Conservation (phyloP, 768 basidiomycete genomes). For the Tricholoma bakamatsutake region DNA sequence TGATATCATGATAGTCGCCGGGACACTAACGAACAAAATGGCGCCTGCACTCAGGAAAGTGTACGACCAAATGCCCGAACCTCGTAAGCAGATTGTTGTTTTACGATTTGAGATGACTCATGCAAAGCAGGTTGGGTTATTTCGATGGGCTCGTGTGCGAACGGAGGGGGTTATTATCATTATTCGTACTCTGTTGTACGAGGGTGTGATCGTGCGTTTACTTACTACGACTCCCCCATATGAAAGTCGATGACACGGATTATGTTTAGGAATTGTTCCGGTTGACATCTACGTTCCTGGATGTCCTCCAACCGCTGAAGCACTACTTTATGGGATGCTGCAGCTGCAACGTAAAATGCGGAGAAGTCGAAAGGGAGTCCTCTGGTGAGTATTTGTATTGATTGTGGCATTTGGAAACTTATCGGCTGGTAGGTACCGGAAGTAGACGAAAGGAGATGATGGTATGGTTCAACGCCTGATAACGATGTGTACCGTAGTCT, state of each 20-base stretch:
- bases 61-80: conserved; percentile 98
- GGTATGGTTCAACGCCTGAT: not conserved
- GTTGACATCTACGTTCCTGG: conserved; percentile 99
- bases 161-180: conserved; percentile 96
- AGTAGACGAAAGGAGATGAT: conserved; percentile 26
- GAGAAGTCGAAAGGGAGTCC: conserved; percentile 75
- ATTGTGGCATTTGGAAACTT: not conserved
- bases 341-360: conserved; percentile 97
- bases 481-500: not conserved
- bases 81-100: conserved; percentile 47
- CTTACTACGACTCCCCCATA: not conserved
- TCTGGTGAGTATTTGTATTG: conserved; percentile 54
- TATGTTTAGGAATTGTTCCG: conserved; percentile 76
- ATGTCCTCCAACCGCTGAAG: conserved; percentile 94
- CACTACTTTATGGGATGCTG: conserved; percentile 92
- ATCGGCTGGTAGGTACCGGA: conserved; percentile 43
- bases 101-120: conserved; percentile 3
- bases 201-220: conserved; percentile 84
- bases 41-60: conserved; percentile 95
- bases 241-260: conserved; percentile 7
- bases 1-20: conserved; percentile 99
- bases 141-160: conserved; percentile 99
- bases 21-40: conserved; percentile 99
- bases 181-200: conserved; percentile 99
- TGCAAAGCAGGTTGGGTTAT: conserved; percentile 81